Base-by-base conservation (phyloP, 129 eudicot species). In the Flaveria robusta region DNA sequence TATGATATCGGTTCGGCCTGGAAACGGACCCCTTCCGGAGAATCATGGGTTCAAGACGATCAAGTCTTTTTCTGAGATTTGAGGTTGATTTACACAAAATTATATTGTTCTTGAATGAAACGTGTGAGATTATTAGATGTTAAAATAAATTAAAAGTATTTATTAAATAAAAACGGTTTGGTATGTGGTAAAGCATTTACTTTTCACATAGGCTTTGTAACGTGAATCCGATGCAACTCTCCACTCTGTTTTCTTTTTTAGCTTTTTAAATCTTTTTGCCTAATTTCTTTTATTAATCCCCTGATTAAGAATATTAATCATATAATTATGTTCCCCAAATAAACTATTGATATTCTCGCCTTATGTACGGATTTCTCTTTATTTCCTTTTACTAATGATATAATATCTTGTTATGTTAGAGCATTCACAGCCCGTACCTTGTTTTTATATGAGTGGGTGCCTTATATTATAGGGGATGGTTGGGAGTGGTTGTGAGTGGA, bases 11-110 rank as follows among this genome's bases (percentile, higher is more conserved):
- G 75, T 92, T 67, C 81, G 97, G 63, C 92, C 97, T 5, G 97
- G 97, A 80, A 92, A 92, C 13, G 97, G 89, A 64, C 83, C 87
- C 52, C 91, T 92, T 65, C 96, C 92, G 0, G 96, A 85, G 75
- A 87, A 87, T 79, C 97, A 92, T 14, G 92, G 91, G 2, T 89
- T 89, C 77, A 81, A 59, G 86, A 89, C 97, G 6, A 64, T 89
- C 37, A 89, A 77, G n/a, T 92, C 97, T 4, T 92, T 92, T 81
- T 86, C 88, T 9, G 93, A 89, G 68, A 85, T 92, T 47, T 91
- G 71, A 83, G 75, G 69, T 56, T 41, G 59, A 55, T 52, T 62
- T 45, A 60, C 31, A 13, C 12, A 58, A 62, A 20, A 58, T 71
- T 7, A 39, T 39, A 19, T 24, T 24, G 81, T 26, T 39, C 56